phyloP scores from a whole-genome alignment of 1,284 basidiomycete species.

The Pseudozyma hubeiensis region DNA sequence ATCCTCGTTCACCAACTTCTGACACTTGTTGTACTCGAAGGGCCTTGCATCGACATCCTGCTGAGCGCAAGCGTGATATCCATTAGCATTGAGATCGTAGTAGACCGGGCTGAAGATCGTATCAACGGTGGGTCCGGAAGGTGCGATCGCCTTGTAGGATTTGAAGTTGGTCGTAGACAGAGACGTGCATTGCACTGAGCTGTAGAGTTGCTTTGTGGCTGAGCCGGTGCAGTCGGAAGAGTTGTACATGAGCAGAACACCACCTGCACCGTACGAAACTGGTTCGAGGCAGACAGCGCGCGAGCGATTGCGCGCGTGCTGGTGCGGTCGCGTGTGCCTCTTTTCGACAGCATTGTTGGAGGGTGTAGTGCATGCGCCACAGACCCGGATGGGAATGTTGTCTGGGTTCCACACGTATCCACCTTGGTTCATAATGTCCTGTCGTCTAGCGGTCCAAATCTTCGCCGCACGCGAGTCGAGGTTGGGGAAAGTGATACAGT shows the following conservation, averaged over 20 bases:
- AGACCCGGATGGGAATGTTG: slow-evolving; percentile 31
- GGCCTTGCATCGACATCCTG: background rate
- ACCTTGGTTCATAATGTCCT: slow-evolving; percentile 11
- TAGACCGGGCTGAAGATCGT: slow-evolving; percentile 32
- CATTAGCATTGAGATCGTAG: slow-evolving; percentile 16
- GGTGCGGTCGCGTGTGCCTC: background rate
- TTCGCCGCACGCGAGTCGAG: slow-evolving; percentile 8
- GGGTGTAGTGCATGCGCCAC: slow-evolving; percentile 4
- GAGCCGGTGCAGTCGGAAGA: slow-evolving; percentile 20
- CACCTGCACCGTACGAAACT: slow-evolving; percentile 31
- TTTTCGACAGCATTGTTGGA: background rate
- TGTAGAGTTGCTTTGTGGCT: slow-evolving; percentile 26
- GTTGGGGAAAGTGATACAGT: slow-evolving; percentile 32
- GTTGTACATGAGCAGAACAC: slow-evolving; percentile 25
- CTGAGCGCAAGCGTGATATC: slow-evolving; percentile 28
- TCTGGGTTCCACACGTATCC: slow-evolving; percentile 35
- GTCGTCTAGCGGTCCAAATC: slow-evolving; percentile 17
- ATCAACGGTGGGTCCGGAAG: slow-evolving; percentile 5
- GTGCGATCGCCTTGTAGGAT: slow-evolving; percentile 29
- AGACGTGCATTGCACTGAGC: slow-evolving; percentile 24
- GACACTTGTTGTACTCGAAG: slow-evolving; percentile 21
- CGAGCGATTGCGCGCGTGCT: background rate
- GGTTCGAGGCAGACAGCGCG: slow-evolving; percentile 29
- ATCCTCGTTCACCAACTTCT: slow-evolving; percentile 14
- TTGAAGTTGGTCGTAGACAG: slow-evolving; percentile 23